Base-by-base conservation (phyloP, 2,329 filamentous ascomycete species). In the Aureobasidium namibiae region DNA sequence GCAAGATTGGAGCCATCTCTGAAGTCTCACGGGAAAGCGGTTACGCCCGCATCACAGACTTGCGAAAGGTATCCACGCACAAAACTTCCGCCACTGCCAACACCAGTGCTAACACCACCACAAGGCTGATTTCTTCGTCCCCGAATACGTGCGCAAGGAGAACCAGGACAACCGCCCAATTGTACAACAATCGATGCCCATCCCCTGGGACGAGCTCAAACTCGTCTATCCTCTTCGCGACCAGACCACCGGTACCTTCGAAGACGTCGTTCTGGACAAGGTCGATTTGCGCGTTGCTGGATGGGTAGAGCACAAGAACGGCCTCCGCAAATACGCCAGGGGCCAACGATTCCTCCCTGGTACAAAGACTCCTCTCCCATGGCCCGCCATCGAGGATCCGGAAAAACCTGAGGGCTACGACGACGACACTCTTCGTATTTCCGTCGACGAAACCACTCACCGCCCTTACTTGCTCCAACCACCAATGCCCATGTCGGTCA, bases 141-240 rank as follows among this genome's bases (percentile, higher is more conserved):
- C 74, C 10, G 61, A 75, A 44, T 80, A 69, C 64, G 71, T 77
- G 66, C 65, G 72, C 31, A 63, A 64, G 56, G 66, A 68, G 62
- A 70, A 75, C 68, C 69, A 72, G 61, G 66, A 67, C 56, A 69
- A 74, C 60, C 65, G 72, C 52, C 70, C 75, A 36, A 60, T 67
- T 23, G 31, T 65, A 4, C 75, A 80, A 60, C 73, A 79, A 46
- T 69, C 78, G 66, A 67, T 69, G 79, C 60, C 77, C 81, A 66
- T 95, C 33, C 80, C 87, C 57, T 79, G 95, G 67, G 80, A 82
- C 34, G 79, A 88, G 62, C 79, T 97, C 63, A 89, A 90, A 60
- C 88, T 96, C 34, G 90, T 97, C 50, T 84, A 89, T 69, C 85
- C 89, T 23, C 77, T 95, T 57, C 78, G 78, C 52, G 83, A 94